Conservation (phyloP, 805 yeast genomes). For the Saccharomycopsis babjevae region DNA sequence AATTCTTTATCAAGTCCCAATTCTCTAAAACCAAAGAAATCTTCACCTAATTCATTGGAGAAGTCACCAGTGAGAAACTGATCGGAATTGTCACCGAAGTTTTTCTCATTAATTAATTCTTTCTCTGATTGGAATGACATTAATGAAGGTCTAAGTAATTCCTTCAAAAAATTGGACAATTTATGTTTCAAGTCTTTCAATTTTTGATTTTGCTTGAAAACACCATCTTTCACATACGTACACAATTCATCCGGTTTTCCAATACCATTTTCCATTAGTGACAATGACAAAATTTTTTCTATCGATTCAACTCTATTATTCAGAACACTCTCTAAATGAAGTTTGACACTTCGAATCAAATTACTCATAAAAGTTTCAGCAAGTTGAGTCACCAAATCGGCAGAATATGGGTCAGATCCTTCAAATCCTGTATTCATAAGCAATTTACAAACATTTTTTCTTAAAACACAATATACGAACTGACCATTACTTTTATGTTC, state of each 20-base stretch:
- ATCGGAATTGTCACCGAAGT: slow-evolving; percentile 83
- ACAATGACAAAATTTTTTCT: slow-evolving; percentile 45
- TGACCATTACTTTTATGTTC: slow-evolving; percentile 45
- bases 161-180: slow-evolving; percentile 63
- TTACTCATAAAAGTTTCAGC: slow-evolving; percentile 75
- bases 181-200: slow-evolving; percentile 58
- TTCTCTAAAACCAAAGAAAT: slow-evolving; percentile 94
- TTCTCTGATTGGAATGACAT: slow-evolving; percentile 28
- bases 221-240: slow-evolving; percentile 61
- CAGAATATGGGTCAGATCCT: slow-evolving; percentile 64
- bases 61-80: slow-evolving; percentile 93
- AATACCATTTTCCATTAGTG: slow-evolving; percentile 80
- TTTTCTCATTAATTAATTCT: slow-evolving; percentile 58
- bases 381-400: slow-evolving; percentile 68
- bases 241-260: slow-evolving; percentile 68
- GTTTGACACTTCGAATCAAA: slow-evolving; percentile 57
- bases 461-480: slow-evolving; percentile 55
- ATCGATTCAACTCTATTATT: slow-evolving; percentile 24
- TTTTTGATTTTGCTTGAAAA: slow-evolving; percentile 58
- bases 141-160: slow-evolving; percentile 67
- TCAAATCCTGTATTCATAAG: slow-evolving; percentile 93
- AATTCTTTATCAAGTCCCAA: slow-evolving; percentile 89
- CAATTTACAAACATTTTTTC: slow-evolving; percentile 62
- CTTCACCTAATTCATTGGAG: slow-evolving; percentile 89
- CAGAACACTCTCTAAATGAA: slow-evolving; percentile 56